Evolutionary conservation across 2,329 filamentous ascomycete genomes (phyloP).

Genomic region (Cucurbitaria berberidis): DNA sequence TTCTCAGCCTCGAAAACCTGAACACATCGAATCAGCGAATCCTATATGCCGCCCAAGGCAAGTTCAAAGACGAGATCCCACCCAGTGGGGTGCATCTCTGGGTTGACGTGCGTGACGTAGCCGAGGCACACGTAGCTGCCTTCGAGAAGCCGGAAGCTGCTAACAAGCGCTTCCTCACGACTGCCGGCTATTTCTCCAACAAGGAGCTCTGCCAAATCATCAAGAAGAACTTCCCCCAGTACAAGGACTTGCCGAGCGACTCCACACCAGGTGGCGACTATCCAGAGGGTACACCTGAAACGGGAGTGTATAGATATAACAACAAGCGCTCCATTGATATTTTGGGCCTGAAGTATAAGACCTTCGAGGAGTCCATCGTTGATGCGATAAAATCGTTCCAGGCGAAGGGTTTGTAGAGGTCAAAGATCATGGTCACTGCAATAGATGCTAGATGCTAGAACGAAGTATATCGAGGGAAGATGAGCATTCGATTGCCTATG

Average conservation of each 20-base stretch:
- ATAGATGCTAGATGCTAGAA: not conserved
- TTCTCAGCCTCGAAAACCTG: slow-evolving; percentile 67
- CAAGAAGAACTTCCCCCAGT: slow-evolving; percentile 61
- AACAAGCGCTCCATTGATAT: slow-evolving; percentile 62
- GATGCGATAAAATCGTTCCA: slow-evolving; percentile 71
- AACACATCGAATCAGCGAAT: slow-evolving; percentile 77
- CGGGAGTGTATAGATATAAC: slow-evolving; percentile 55
- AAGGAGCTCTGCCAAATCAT: slow-evolving; percentile 64
- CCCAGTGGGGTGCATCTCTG: slow-evolving; percentile 62
- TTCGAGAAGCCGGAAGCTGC: slow-evolving; percentile 62
- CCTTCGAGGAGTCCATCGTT: slow-evolving; percentile 63
- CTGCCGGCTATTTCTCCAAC: slow-evolving; percentile 65
- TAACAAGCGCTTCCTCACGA: slow-evolving; percentile 68
- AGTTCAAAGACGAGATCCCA: slow-evolving; percentile 63
- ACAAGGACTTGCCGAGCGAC: slow-evolving; percentile 57
- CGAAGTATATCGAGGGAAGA: not conserved
- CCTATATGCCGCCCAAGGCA: slow-evolving; percentile 67
- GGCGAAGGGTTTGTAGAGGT: slow-evolving; percentile 53
- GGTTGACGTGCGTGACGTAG: slow-evolving; percentile 63
- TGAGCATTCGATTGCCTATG: slow-evolving; percentile 15
- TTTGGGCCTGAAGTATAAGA: slow-evolving; percentile 65
- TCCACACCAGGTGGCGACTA: slow-evolving; percentile 53
- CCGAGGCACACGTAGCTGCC: slow-evolving; percentile 67
- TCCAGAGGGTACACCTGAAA: slow-evolving; percentile 54
- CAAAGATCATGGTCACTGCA: not conserved